A percentile compares a stretch with the other conserved stretches of the same genome.
phyloP scores from a whole-genome alignment of 1,284 basidiomycete species.

The Ceratobasidium sp. region DNA sequence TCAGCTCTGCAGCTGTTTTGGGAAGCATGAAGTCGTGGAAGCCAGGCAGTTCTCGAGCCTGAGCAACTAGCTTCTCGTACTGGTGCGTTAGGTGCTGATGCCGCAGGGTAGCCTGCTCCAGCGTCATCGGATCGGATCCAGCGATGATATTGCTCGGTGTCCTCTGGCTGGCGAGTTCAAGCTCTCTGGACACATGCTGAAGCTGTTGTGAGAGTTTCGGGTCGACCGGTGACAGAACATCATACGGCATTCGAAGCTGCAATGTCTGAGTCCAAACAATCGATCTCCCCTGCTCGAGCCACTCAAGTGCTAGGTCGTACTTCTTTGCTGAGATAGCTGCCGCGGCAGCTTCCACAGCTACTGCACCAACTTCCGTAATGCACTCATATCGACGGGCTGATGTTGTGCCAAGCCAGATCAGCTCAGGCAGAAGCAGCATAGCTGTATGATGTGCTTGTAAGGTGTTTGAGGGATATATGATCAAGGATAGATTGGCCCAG shows the following conservation, averaged over 20 bases:
- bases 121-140: neutral
- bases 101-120: slow-evolving; percentile 1
- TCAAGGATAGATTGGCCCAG: neutral
- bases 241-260: slow-evolving; percentile 35
- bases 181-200: neutral
- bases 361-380: neutral
- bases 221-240: slow-evolving; percentile 2
- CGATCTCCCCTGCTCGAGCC: slow-evolving; percentile 43
- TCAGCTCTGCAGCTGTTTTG: slow-evolving; percentile 44
- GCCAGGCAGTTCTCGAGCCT: slow-evolving; percentile 34
- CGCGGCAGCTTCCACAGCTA: slow-evolving; percentile 39
- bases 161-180: slow-evolving; percentile 32
- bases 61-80: slow-evolving; percentile 22
- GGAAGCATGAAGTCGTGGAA: slow-evolving; percentile 45
- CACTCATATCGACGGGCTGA: neutral
- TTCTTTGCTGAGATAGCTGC: slow-evolving; percentile 23
- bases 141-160: neutral
- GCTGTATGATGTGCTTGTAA: slow-evolving; percentile 7
- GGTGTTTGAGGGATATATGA: too few species aligned
- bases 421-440: slow-evolving; percentile 23
- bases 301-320: slow-evolving; percentile 38
- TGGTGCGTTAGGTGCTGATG: slow-evolving; percentile 22
- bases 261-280: slow-evolving; percentile 42
- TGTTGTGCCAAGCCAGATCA: slow-evolving; percentile 32
- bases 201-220: slow-evolving; percentile 25